phyloP scores from a whole-genome alignment of 352 stramenopile genomes.

The Thalassiosira ordinaria region DNA sequence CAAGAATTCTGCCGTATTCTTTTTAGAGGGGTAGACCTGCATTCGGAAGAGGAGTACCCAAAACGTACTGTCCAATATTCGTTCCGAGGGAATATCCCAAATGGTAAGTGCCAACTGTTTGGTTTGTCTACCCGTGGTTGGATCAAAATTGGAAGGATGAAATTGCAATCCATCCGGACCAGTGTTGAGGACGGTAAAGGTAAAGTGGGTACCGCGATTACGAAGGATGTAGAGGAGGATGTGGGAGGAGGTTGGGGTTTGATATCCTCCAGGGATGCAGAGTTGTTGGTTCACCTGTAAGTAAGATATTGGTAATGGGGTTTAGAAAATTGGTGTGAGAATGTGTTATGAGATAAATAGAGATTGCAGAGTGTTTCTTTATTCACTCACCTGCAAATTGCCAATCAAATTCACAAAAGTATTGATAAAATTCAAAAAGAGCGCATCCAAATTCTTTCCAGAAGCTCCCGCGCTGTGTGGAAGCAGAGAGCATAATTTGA shows the following conservation, averaged over 20 bases:
- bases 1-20: constrained; percentile 79
- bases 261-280: constrained; percentile 83
- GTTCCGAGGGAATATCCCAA: constrained; percentile 79
- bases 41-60: constrained; percentile 86
- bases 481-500: constrained; percentile 82
- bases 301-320: no score
- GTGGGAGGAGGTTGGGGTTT: constrained; percentile 71
- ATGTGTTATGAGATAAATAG: no score
- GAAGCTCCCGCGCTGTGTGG: constrained; percentile 81
- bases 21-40: constrained; percentile 85
- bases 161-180: constrained; percentile 84
- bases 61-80: constrained; percentile 83
- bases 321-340: no score
- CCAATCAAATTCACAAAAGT: constrained; percentile 84
- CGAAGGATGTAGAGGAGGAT: constrained; percentile 85
- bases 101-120: constrained; percentile 84
- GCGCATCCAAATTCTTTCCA: constrained; percentile 75
- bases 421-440: constrained; percentile 87
- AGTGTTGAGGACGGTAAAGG: constrained; percentile 85
- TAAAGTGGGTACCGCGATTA: constrained; percentile 72
- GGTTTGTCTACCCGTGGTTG: constrained; percentile 76
- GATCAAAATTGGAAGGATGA: constrained; percentile 83
- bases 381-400: no score
- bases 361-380: no score
- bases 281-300: constrained; percentile 78